These are phyloP conservation scores for Posidonia oceanica DNA, from an alignment of 116 monocot species.

Conservation along the genomic window DNA sequence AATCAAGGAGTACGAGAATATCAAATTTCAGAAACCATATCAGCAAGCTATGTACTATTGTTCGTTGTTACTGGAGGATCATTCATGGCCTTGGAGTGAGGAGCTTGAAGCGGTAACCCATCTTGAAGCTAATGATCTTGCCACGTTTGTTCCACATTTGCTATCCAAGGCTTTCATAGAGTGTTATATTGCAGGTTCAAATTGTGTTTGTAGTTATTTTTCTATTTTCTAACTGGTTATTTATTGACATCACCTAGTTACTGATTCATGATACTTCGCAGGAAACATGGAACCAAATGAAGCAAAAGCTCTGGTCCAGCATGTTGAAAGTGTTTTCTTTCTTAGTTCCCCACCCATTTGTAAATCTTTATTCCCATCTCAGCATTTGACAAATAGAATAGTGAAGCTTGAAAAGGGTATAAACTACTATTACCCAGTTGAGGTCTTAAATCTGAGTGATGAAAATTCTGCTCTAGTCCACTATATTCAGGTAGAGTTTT, in stretches of 20 bases:
- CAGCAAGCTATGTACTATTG: conserved; percentile 77
- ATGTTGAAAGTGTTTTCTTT: conserved; percentile 64
- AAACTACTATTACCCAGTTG: conserved; percentile 39
- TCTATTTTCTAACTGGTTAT: background rate
- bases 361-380: conserved; percentile 67
- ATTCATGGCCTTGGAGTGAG: conserved; percentile 72
- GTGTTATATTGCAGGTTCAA: conserved; percentile 61
- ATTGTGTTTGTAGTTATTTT: conserved; percentile 1
- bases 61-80: conserved; percentile 61
- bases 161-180: conserved; percentile 76
- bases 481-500: conserved; percentile 69
- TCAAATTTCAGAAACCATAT: conserved; percentile 81
- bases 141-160: conserved; percentile 33
- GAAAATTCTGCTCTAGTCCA: conserved; percentile 82
- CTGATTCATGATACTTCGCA: conserved; percentile 9
- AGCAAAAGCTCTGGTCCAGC: conserved; percentile 46
- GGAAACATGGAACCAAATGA: conserved; percentile 68
- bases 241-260: background rate
- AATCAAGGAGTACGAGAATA: conserved; percentile 66
- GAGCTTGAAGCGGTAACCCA: conserved; percentile 58
- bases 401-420: conserved; percentile 80
- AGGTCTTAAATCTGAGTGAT: conserved; percentile 54
- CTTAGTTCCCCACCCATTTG: conserved; percentile 30
- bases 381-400: conserved; percentile 69
- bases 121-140: conserved; percentile 50